Evolutionary conservation across 2,329 filamentous ascomycete species (phyloP), one percentile per base, ranked within the genome.

Genomic region (Lecanoromycetidae sp.): DNA sequence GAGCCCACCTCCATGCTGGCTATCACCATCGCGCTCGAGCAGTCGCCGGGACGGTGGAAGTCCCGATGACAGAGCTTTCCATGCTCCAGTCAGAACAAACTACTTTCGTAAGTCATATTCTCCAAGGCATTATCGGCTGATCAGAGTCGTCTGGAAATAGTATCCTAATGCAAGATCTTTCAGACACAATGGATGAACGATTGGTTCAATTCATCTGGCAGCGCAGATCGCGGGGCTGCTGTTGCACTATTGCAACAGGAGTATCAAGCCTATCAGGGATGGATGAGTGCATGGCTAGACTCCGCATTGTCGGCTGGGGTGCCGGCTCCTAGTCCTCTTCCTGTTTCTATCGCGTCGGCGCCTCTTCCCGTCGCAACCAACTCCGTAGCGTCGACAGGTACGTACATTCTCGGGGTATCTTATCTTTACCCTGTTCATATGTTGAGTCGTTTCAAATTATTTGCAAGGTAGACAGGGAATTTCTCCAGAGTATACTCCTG

Each of bases 281-380:
- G 49, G 49, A 48, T 54, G 12, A 46, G 37, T 20, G 39, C 42
- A n/a, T 53, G 51, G 49, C 33, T 49, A 6, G 48, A 41, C 34
- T 29, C 48, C 9, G 25, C 34, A 20, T 35, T 32, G 27, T 36
- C 35, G 5, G 33, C 20, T 29, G 43, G 36, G n/a, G 44, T 22
- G 8, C 26, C 50, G 10, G 20, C 46, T 27, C 25, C 50, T 17
- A 20, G 30, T 12, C 23, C 46, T 30, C n/a, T n/a, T 32, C 13
- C 13, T 44, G 36, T 20, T 15, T 15, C 36, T 39, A 12, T 9
- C 25, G 9, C 36, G 10, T 20, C 36, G 15, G 9, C 22, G n/a
- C 22, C 36, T 22, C 15, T n/a, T n/a, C n/a, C n/a, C n/a, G n/a
- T n/a, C n/a, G n/a, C n/a, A n/a, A n/a, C n/a, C n/a, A n/a, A n/a